Conservation (phyloP, 2,329 filamentous ascomycete species). For the Colletotrichum sp. region DNA sequence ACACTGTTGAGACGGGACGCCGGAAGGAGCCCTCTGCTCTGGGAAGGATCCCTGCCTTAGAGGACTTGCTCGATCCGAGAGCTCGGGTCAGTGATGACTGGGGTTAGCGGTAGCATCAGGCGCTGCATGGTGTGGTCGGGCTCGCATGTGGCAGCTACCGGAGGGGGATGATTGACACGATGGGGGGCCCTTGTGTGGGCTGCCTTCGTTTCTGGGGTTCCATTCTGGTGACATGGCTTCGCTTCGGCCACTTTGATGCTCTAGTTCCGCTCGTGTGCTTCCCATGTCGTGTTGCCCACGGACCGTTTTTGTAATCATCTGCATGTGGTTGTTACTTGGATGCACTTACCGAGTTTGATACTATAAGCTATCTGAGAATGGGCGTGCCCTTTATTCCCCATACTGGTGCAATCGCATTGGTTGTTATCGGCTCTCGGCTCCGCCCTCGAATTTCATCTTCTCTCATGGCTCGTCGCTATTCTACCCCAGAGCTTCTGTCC, state of each 20-base stretch:
- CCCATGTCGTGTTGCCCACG: background rate
- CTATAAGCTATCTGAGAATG: rapidly evolving
- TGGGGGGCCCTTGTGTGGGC: background rate
- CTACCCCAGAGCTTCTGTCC: too few species aligned
- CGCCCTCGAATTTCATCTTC: background rate
- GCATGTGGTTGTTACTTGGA: background rate
- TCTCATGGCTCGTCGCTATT: background rate
- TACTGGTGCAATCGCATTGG: background rate
- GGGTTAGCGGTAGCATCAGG: background rate
- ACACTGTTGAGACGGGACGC: background rate
- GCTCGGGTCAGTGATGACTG: background rate
- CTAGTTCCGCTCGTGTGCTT: rapidly evolving
- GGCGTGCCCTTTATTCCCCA: background rate
- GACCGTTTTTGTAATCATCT: background rate
- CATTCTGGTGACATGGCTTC: background rate
- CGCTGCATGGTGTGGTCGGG: background rate
- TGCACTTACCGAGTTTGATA: background rate
- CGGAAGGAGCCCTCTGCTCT: background rate
- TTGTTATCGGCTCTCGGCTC: background rate
- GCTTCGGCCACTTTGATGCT: background rate
- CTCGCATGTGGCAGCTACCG: background rate
- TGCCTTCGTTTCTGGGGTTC: background rate
- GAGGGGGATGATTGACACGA: background rate
- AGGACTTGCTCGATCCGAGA: background rate
- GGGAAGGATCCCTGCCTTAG: background rate